These are phyloP conservation scores for Artemisia annua DNA, from an alignment of 129 eudicot genomes.

Conservation along the genomic window DNA sequence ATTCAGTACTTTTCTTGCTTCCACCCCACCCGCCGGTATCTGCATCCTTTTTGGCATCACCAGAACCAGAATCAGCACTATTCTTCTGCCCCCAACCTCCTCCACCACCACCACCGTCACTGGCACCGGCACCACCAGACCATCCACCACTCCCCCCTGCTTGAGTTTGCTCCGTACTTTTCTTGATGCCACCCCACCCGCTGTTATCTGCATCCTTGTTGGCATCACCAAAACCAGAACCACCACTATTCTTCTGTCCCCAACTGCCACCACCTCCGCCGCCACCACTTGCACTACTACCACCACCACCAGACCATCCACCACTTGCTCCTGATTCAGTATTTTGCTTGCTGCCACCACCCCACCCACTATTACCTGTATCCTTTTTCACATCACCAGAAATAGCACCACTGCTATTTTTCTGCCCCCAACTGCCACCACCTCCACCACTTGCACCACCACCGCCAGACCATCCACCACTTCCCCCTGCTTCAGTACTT, in stretches of 20 bases:
- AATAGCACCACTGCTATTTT: constrained; percentile 1
- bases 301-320: constrained; percentile 11
- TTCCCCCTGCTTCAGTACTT: constrained; percentile 26
- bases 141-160: constrained; percentile 25
- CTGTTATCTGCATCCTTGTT: constrained; percentile 13
- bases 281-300: neutral
- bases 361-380: constrained; percentile 31
- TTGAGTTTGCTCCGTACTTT: neutral
- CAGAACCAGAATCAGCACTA: constrained; percentile 3
- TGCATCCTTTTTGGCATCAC: constrained; percentile 22
- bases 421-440: constrained; percentile 29
- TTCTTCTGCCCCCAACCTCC: constrained; percentile 26
- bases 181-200: constrained; percentile 23
- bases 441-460: constrained; percentile 16
- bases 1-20: constrained; percentile 28
- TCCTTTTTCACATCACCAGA: no score
- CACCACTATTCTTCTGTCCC: constrained; percentile 25
- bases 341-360: neutral
- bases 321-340: constrained; percentile 12
- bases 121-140: constrained; percentile 12
- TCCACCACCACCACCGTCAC: constrained; percentile 10
- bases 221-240: constrained; percentile 25
- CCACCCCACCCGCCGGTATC: constrained; percentile 40
- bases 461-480: constrained; percentile 31
- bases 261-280: constrained; percentile 51